These are phyloP conservation scores for Rugosomyces carneus DNA, from an alignment of 1,284 basidiomycete genomes.

Conservation along the genomic window DNA sequence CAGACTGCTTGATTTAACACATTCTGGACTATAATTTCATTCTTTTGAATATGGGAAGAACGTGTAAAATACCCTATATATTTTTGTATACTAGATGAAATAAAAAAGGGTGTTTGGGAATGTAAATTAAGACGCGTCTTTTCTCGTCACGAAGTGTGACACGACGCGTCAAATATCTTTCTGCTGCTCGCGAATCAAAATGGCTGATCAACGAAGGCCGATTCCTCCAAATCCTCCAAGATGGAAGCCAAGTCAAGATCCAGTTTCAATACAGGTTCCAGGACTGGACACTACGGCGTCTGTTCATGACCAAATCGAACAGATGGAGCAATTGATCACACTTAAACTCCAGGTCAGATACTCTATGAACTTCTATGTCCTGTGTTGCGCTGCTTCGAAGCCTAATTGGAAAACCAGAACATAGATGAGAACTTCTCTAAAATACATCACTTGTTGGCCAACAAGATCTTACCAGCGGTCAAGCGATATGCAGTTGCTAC, in stretches of 20 bases:
- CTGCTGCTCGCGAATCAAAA: slow-evolving; percentile 5
- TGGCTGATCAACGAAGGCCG: slow-evolving; percentile 23
- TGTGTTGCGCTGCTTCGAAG: background rate
- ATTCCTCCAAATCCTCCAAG: slow-evolving; percentile 47
- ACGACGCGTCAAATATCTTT: slow-evolving; percentile 10
- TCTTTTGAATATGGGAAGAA: background rate
- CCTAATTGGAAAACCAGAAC: slow-evolving; percentile 48
- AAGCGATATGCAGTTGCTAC: slow-evolving; percentile 85
- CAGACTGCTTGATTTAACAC: background rate
- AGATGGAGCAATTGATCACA: slow-evolving; percentile 94
- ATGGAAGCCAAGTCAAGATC: slow-evolving; percentile 62
- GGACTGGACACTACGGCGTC: slow-evolving; percentile 74
- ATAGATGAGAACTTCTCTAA: slow-evolving; percentile 92
- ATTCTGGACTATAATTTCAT: background rate
- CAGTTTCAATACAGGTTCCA: slow-evolving; percentile 59
- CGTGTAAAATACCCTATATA: too few relatives aligned
- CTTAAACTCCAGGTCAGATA: slow-evolving; percentile 68
- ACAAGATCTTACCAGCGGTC: slow-evolving; percentile 78
- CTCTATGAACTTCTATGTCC: slow-evolving; percentile 1
- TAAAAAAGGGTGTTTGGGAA: background rate
- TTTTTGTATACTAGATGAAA: too few relatives aligned
- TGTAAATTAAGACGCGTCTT: too few relatives aligned
- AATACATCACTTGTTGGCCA: slow-evolving; percentile 83
- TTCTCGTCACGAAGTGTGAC: slow-evolving; percentile 12
- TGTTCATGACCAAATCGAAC: slow-evolving; percentile 82